Evolutionary conservation across 164 flowering plant genomes (phyloP), one percentile per base, ranked within the genome.

Genomic region (Buxus sempervirens): DNA sequence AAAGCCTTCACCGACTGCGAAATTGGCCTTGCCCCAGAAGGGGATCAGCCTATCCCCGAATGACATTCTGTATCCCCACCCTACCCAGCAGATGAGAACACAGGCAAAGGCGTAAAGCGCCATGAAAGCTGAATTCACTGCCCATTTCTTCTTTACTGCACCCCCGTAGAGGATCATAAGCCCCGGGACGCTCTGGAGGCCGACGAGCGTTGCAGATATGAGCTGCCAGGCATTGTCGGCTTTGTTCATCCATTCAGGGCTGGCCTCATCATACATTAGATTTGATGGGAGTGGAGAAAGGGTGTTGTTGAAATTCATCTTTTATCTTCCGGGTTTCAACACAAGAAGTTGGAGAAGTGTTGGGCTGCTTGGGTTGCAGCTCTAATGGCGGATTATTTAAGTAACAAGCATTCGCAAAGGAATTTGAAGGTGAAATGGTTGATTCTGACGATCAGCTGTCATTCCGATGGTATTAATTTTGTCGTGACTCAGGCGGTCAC

Each of bases 171-270:
- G 76, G 60, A 82, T 77, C 7, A 82, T 73, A 20, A 80, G 75
- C 23, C 83, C 86, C 0, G 83, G 86, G 7, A 79, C 75, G 59
- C 84, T 81, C 65, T 83, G 86, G 1, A 80, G 75, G 1, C 86
- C 84, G 2, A 82, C 83, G 1, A 80, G 73, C 9, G 83, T 80
- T 21, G 83, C 82, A 0, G 86, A 82, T 1, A 67, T 78, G 9
- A 76, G 78, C 73, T 82, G 83, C 85, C 85, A 82, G 0, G 78
- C 83, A 24, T 73, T 80, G 75, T 80, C 83, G 16, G 64, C 86
- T 53, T 82, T 82, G 85, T 63, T 82, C 77, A 82, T 60, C 82
- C 83, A 79, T 0, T 73, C 76, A 0, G 85, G 82, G 26, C 68
- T 73, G 3, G 78, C 82, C 28, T 65, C 73, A 51, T 41, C 69